These are phyloP conservation scores for Kodamaea ohmeri DNA, from an alignment of 1,139 yeast genomes.

Conservation along the genomic window DNA sequence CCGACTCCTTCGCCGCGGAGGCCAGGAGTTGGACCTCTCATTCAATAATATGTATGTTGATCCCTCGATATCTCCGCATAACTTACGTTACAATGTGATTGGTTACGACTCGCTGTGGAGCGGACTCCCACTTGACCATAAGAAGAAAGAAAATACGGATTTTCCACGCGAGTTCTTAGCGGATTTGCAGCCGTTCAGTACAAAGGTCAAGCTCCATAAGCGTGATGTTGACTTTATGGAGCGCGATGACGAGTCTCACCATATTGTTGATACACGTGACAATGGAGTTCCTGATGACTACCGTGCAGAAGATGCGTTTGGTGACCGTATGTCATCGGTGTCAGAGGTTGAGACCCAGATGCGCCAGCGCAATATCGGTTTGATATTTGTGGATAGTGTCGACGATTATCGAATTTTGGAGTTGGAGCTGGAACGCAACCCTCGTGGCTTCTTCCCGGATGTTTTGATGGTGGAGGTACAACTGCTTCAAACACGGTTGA, in stretches of 20 bases:
- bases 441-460: constrained; percentile 17
- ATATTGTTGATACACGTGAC: neutral
- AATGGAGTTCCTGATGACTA: neutral
- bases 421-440: constrained; percentile 24
- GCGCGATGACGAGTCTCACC: constrained; percentile 10
- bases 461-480: constrained; percentile 33
- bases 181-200: constrained; percentile 35
- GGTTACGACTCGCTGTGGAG: constrained; percentile 44
- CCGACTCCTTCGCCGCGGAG: constrained; percentile 35
- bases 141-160: constrained; percentile 20
- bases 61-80: constrained; percentile 31
- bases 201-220: constrained; percentile 36
- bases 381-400: constrained; percentile 23
- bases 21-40: constrained; percentile 16
- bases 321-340: neutral
- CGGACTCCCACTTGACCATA: constrained; percentile 37
- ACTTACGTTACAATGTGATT: constrained; percentile 40
- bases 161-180: constrained; percentile 44
- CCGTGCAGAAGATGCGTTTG: neutral
- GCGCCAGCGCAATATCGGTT: constrained; percentile 6
- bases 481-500: constrained; percentile 29
- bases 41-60: constrained; percentile 28
- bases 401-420: constrained; percentile 27
- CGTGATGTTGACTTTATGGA: constrained; percentile 41
- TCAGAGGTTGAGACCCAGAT: constrained; percentile 3